Conservation (phyloP, 169 alveolate genomes). For the Plasmodium berghei region DNA sequence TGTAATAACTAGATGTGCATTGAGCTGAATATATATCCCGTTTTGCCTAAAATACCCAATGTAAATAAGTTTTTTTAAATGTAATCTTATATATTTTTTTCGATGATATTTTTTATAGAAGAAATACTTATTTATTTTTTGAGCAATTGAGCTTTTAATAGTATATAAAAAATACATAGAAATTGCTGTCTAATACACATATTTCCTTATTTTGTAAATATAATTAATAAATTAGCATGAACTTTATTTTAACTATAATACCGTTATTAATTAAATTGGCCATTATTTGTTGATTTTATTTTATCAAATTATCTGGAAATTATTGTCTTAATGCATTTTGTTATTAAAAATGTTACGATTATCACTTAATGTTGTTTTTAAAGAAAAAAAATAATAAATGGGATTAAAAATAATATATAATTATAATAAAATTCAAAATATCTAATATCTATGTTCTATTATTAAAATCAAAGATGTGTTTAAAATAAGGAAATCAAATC, state of each 20-base stretch:
- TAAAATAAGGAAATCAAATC: conserved; percentile 1
- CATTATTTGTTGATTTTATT: neutral
- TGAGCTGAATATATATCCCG: too few species aligned
- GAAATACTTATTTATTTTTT: too few species aligned
- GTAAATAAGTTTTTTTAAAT: too few species aligned
- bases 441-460: conserved; percentile 9
- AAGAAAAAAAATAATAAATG: conserved; percentile 12
- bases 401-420: neutral
- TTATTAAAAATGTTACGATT: conserved; percentile 8
- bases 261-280: neutral
- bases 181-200: too few species aligned
- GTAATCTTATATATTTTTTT: too few species aligned
- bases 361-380: conserved; percentile 14
- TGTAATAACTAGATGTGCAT: neutral
- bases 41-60: too few species aligned
- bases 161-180: too few species aligned
- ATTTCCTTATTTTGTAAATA: too few species aligned
- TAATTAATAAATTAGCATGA: too few species aligned
- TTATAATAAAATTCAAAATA: neutral
- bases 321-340: conserved; percentile 13
- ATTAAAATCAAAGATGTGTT: conserved; percentile 12
- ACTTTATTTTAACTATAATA: neutral
- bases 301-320: neutral
- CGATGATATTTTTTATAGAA: too few species aligned
- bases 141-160: too few species aligned